Evolutionary conservation across 805 yeast species (phyloP).

Genomic region (Zygoascus bituminiphila): DNA sequence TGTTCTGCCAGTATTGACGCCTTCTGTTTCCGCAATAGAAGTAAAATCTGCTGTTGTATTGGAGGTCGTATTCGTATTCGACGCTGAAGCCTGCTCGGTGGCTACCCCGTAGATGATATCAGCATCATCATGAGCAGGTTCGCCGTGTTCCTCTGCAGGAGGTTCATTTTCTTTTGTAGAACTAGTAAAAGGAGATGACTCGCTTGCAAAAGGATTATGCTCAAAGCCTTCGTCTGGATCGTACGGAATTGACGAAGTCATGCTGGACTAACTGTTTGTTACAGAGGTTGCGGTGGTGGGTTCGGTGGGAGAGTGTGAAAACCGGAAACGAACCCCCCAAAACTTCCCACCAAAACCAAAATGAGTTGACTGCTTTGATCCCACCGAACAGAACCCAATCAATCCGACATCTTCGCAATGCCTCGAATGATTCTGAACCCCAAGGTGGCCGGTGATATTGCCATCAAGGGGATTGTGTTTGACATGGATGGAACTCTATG

Average conservation of each 20-base stretch:
- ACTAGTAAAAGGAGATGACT: constrained; percentile 16
- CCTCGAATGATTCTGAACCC: constrained; percentile 14
- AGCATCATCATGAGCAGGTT: not conserved
- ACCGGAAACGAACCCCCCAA: not conserved
- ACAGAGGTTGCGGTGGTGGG: not conserved
- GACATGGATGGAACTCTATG: constrained; percentile 80
- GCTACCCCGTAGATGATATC: not conserved
- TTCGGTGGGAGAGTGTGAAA: not conserved
- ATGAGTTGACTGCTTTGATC: too few relatives aligned
- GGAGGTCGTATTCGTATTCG: not conserved
- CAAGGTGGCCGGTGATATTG: constrained; percentile 21
- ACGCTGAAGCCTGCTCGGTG: not conserved
- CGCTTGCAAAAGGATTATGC: constrained; percentile 55
- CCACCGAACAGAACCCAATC: too few relatives aligned
- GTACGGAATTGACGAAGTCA: constrained; percentile 40
- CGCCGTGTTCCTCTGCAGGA: not conserved
- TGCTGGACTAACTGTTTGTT: too few relatives aligned
- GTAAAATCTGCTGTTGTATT: not conserved
- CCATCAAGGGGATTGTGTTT: constrained; percentile 49
- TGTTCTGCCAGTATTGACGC: not conserved
- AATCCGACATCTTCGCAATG: not conserved
- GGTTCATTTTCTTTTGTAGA: not conserved
- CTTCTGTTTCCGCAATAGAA: not conserved
- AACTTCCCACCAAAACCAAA: too few relatives aligned
- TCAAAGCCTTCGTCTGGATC: constrained; percentile 31